These are phyloP conservation scores for Trichosanthes truncata DNA, from an alignment of 306 rosid species.

Conservation along the genomic window DNA sequence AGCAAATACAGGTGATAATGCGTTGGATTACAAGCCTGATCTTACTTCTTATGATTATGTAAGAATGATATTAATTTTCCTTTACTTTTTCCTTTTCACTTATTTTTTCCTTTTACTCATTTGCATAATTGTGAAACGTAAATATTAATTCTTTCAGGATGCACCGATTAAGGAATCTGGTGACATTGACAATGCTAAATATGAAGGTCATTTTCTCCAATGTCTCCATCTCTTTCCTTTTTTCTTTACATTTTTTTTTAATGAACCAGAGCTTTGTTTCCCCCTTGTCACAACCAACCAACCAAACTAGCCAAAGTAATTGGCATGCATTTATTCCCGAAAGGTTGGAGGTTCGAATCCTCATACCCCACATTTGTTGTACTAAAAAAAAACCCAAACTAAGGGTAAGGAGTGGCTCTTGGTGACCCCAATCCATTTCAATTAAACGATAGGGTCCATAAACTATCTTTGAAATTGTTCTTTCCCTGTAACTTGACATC, in stretches of 20 bases:
- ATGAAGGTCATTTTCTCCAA: slow-evolving; percentile 36
- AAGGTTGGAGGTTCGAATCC: too few relatives aligned
- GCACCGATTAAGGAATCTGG: slow-evolving; percentile 90
- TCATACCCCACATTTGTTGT: too few relatives aligned
- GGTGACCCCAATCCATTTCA: neutral
- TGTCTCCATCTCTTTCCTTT: neutral
- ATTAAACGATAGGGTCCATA: neutral
- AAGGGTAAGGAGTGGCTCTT: neutral
- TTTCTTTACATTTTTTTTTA: neutral
- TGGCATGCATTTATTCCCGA: too few relatives aligned
- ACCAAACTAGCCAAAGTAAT: too few relatives aligned
- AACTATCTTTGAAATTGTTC: neutral
- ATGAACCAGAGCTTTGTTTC: neutral
- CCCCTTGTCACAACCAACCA: neutral
- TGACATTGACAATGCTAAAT: slow-evolving; percentile 73
- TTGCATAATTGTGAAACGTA: neutral
- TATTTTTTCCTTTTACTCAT: neutral
- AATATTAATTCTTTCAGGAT: slow-evolving; percentile 40
- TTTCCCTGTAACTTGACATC: neutral
- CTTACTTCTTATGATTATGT: slow-evolving; percentile 95
- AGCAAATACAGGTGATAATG: slow-evolving; percentile 61
- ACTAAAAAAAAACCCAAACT: neutral
- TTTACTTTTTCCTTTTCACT: neutral
- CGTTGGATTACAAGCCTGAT: slow-evolving; percentile 69
- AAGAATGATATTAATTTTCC: slow-evolving; percentile 18